Percentiles rank a stretch among this genome's conserved stretches.
phyloP scores from a whole-genome alignment of 768 basidiomycete species.

The Daedaleopsis sinensis region DNA sequence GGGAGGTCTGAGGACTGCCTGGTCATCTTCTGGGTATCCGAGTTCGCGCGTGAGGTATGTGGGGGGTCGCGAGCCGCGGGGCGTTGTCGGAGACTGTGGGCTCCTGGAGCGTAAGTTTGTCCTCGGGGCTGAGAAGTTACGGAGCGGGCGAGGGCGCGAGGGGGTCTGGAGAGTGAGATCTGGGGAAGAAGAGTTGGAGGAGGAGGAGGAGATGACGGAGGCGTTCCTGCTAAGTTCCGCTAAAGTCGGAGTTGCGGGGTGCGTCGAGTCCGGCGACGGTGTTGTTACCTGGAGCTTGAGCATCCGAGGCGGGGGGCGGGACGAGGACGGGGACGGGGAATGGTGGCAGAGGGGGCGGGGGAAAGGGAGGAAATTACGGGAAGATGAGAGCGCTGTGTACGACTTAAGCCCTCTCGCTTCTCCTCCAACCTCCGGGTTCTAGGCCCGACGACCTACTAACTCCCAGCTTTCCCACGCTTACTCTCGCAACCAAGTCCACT shows the following conservation, averaged over 20 bases:
- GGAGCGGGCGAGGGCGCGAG: constrained; percentile 52
- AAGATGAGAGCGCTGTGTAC: constrained; percentile 11
- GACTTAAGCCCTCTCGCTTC: constrained; percentile 8
- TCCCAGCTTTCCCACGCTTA: constrained; percentile 11
- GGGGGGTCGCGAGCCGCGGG: constrained; percentile 46
- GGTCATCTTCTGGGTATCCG: constrained; percentile 40
- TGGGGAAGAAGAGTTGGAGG: constrained; percentile 54
- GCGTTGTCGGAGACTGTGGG: constrained; percentile 45
- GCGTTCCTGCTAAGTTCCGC: constrained; percentile 76
- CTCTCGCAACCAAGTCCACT: neutral
- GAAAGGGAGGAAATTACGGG: constrained; percentile 16
- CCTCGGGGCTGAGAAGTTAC: constrained; percentile 63
- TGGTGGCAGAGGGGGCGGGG: constrained; percentile 4
- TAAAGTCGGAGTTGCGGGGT: constrained; percentile 42
- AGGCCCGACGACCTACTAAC: constrained; percentile 13
- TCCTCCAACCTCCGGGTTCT: constrained; percentile 11
- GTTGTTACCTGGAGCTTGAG: constrained; percentile 38
- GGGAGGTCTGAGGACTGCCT: constrained; percentile 21
- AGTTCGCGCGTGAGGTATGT: constrained; percentile 63
- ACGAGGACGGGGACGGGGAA: constrained; percentile 5
- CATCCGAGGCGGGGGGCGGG: constrained; percentile 33
- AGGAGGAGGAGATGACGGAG: constrained; percentile 72
- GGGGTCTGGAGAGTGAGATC: constrained; percentile 45
- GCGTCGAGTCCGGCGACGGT: constrained; percentile 35
- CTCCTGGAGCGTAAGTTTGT: constrained; percentile 48